phyloP scores from a whole-genome alignment of 2,329 filamentous ascomycete species.

The Cladophialophora carrionii region DNA sequence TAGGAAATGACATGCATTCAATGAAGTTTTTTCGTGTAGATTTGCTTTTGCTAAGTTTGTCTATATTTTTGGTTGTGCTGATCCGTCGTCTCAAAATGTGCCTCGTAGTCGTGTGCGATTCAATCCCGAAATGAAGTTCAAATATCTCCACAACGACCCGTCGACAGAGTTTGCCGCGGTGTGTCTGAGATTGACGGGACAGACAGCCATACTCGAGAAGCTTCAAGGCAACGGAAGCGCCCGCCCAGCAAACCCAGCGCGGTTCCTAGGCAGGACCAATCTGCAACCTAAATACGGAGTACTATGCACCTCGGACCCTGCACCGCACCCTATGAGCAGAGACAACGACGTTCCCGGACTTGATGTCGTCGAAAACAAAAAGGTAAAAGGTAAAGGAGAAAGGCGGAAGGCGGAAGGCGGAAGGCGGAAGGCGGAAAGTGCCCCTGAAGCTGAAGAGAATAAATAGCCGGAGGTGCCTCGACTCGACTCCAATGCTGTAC shows the following conservation, averaged over 20 bases:
- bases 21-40: slow-evolving; percentile 14
- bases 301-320: no score
- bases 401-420: no score
- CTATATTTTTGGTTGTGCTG: not conserved
- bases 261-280: no score
- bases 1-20: slow-evolving; percentile 23
- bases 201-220: not conserved
- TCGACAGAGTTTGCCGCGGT: not conserved
- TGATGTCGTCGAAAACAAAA: no score
- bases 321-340: no score
- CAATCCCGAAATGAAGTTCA: not conserved
- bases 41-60: not conserved
- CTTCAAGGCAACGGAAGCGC: not conserved
- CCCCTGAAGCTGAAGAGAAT: no score
- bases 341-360: no score
- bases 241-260: not conserved
- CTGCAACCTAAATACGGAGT: no score
- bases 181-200: not conserved
- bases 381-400: no score
- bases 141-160: not conserved
- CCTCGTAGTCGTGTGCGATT: not conserved
- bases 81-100: not conserved
- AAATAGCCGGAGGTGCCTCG: no score
- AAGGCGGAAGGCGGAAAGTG: no score
- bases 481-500: no score